phyloP scores from a whole-genome alignment of 371 early-diverging fungal species.

The Circinella minor region DNA sequence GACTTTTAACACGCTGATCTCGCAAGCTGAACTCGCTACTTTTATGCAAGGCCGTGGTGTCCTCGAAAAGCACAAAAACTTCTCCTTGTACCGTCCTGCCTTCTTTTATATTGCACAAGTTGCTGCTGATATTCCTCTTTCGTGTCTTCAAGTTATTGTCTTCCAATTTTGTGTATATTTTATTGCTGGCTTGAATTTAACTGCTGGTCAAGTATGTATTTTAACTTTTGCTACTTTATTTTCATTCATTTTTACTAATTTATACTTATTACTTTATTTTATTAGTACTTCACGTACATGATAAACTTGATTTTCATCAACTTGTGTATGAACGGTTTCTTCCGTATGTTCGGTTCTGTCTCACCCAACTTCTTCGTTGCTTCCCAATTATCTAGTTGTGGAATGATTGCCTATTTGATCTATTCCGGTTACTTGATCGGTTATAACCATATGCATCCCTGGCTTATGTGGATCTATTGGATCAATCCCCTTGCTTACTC shows the following conservation, averaged over 20 bases:
- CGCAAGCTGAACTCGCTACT: conserved; percentile 58
- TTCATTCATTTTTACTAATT: background rate
- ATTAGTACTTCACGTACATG: conserved; percentile 58
- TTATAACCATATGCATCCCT: conserved; percentile 66
- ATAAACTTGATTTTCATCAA: conserved; percentile 46
- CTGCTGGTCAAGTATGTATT: conserved; percentile 50
- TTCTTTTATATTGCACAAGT: conserved; percentile 67
- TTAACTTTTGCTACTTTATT: background rate
- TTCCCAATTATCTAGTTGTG: conserved; percentile 56
- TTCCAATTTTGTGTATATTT: conserved; percentile 59
- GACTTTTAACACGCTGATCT: conserved; percentile 63
- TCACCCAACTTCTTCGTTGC: conserved; percentile 64
- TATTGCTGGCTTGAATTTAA: conserved; percentile 57
- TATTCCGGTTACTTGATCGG: conserved; percentile 70
- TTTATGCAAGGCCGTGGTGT: conserved; percentile 64
- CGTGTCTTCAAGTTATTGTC: conserved; percentile 47
- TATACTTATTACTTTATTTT: background rate
- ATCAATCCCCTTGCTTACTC: conserved; percentile 74
- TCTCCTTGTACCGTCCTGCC: conserved; percentile 67
- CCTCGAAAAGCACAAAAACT: conserved; percentile 70
- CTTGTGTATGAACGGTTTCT: conserved; percentile 64
- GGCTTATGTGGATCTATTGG: conserved; percentile 77
- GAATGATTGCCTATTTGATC: conserved; percentile 57
- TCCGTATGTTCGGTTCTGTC: conserved; percentile 63
- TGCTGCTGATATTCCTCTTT: conserved; percentile 45